Evolutionary conservation across 2,329 filamentous ascomycete species (phyloP), one percentile per base, ranked within the genome.

Genomic region (Hymenoscyphus fructigenus): DNA sequence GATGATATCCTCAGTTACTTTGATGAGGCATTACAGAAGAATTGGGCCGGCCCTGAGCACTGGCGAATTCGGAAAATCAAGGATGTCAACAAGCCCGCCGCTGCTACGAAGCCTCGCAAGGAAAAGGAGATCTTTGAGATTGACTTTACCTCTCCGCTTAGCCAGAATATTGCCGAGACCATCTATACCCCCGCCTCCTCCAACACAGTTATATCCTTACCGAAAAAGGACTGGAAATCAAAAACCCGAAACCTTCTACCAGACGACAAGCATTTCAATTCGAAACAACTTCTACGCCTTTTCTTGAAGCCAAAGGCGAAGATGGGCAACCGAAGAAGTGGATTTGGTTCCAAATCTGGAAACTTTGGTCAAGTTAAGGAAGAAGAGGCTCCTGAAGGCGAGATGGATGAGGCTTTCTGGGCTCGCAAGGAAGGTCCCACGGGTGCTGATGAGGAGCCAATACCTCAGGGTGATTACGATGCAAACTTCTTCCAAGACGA

Each of bases 1-100:
- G 92, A 98, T 71, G 94, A 97, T 73, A 97, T 99, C 65, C 84
- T 99, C n/a, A 91, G 91, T 74, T 99, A 98, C 80, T 99, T 99
- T 75, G 95, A 99, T 76, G 92, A 97, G 74, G 93, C 94, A 2
- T 80, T 98, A 55, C 92, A 95, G 76, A 98, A 97, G 84, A 97
- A 97, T 74, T 99, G 95, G 94, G 90, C 91, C 5, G 96, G 93
- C 59, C 94, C 95, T n/a, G 95, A 98, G 76, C 95, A 99, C 78
- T 99, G 95, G 95, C 90, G 94, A 70, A 98, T 99, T 75, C 86
- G 91, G 68, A 92, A 93, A 75, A 95, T 99, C 77, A 98, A 98
- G 74, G 87, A 89, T 69, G 80, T 83, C 73, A 84, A 82, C 72
- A 93, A 93, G 77, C 83, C 87, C 7, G 81, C 84, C 9, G 82